Evolutionary conservation across 176 grass and related monocot species (phyloP).

Genomic region (Phyllostachys edulis): DNA sequence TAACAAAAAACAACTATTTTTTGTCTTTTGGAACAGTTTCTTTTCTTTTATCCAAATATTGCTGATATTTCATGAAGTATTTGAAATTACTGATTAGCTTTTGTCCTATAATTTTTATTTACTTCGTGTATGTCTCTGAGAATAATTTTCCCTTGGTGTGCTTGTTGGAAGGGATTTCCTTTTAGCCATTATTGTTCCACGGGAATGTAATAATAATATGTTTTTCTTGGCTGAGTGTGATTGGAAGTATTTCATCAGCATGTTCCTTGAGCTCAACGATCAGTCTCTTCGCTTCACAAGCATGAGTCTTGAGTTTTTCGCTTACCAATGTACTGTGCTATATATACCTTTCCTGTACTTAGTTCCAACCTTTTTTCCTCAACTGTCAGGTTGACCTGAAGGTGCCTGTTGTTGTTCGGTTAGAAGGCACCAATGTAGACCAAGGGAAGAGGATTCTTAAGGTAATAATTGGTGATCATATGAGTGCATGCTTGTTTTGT

Average conservation of each 20-base stretch:
- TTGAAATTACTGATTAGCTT: not conserved
- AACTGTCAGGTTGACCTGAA: conserved; percentile 79
- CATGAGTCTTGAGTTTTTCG: not conserved
- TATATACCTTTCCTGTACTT: not conserved
- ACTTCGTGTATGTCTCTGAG: not conserved
- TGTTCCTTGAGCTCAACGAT: not conserved
- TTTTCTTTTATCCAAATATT: not conserved
- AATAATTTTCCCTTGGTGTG: not conserved
- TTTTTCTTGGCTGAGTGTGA: not conserved
- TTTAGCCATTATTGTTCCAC: not conserved
- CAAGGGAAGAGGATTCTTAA: conserved; percentile 99
- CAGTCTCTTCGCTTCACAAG: not conserved
- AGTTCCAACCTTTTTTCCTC: not conserved
- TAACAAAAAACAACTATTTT: not conserved
- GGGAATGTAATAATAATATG: not conserved
- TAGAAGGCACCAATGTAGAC: conserved; percentile 99
- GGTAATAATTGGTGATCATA: conserved; percentile 45
- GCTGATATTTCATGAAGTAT: not conserved
- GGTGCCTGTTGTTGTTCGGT: conserved; percentile 95
- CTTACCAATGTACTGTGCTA: not conserved
- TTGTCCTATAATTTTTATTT: conserved; percentile 4
- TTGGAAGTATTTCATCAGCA: not conserved
- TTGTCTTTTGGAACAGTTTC: not conserved
- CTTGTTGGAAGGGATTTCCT: conserved; percentile 4
- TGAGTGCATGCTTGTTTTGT: not conserved